Percentiles rank a stretch among this genome's conserved stretches.
phyloP scores from a whole-genome alignment of 2,329 filamentous ascomycete species.

The Zymoseptoria crescenta region DNA sequence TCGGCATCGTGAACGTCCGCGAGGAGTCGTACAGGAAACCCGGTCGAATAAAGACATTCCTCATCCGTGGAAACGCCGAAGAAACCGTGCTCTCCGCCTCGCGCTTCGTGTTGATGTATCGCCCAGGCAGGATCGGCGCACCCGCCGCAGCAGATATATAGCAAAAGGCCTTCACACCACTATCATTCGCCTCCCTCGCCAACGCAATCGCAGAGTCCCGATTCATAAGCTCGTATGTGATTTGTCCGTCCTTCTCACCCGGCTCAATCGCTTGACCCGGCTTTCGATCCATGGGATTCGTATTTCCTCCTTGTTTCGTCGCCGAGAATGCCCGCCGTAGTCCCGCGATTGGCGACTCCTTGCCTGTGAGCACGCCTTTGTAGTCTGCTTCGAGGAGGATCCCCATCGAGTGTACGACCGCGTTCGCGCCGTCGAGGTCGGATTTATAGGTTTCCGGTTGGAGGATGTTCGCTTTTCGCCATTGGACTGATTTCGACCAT shows the following conservation, averaged over 20 bases:
- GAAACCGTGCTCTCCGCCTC: conserved; percentile 76
- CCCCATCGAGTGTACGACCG: conserved; percentile 89
- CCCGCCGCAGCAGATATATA: conserved; percentile 86
- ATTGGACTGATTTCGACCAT: conserved; percentile 77
- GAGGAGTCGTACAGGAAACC: conserved; percentile 85
- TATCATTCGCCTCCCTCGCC: conserved; percentile 63
- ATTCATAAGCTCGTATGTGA: conserved; percentile 98
- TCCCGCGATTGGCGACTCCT: conserved; percentile 71
- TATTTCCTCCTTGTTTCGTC: conserved; percentile 50
- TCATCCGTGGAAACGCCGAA: conserved; percentile 63
- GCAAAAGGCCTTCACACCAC: conserved; percentile 62
- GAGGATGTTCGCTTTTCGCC: conserved; percentile 84
- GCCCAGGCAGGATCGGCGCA: conserved; percentile 70
- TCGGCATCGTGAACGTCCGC: conserved; percentile 71
- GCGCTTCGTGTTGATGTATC: conserved; percentile 87
- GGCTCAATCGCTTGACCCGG: conserved; percentile 55
- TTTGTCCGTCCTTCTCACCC: conserved; percentile 61
- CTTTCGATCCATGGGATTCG: conserved; percentile 60
- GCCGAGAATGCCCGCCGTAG: conserved; percentile 70
- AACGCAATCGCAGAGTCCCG: conserved; percentile 77
- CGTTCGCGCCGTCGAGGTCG: conserved; percentile 68
- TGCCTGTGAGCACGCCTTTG: conserved; percentile 80
- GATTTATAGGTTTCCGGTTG: conserved; percentile 70
- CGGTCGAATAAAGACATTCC: conserved; percentile 73
- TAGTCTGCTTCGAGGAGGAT: conserved; percentile 97